phyloP scores from a whole-genome alignment of 1,284 basidiomycete species.

The Inonotus obliquus region DNA sequence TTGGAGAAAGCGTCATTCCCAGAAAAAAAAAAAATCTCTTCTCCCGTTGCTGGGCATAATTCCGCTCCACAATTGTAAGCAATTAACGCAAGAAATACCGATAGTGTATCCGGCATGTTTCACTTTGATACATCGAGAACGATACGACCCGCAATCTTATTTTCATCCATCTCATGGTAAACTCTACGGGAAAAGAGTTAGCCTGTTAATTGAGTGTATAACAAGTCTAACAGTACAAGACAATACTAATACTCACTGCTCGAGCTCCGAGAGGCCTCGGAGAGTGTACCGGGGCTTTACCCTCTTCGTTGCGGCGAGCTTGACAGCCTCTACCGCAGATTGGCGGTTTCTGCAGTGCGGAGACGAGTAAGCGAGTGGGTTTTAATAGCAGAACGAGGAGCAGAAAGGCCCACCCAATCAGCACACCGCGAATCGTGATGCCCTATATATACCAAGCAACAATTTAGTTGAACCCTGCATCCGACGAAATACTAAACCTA shows the following conservation, averaged over 20 bases:
- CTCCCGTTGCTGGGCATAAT: neutral
- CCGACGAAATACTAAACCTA: constrained; percentile 10
- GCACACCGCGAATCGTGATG: constrained; percentile 63
- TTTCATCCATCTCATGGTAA: constrained; percentile 52
- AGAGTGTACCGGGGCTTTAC: constrained; percentile 55
- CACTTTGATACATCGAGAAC: constrained; percentile 44
- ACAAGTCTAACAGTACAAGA: neutral
- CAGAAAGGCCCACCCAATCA: neutral
- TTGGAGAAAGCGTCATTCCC: neutral
- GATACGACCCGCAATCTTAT: constrained; percentile 56
- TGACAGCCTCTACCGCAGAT: constrained; percentile 68
- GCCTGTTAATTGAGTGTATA: neutral
- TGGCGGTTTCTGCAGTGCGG: constrained; percentile 46
- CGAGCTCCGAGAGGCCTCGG: constrained; percentile 37
- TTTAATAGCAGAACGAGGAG: neutral
- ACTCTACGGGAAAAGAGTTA: constrained; percentile 30
- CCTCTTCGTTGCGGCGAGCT: constrained; percentile 63
- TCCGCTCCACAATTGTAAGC: neutral
- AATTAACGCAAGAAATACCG: neutral
- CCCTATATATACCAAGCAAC: constrained; percentile 38
- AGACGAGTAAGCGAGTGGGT: neutral
- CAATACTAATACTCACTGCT: constrained; percentile 34
- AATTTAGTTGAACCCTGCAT: neutral
- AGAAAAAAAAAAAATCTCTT: neutral
- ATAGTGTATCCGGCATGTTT: neutral